Conservation (phyloP, 1,284 basidiomycete genomes). For the Puccinia horiana region DNA sequence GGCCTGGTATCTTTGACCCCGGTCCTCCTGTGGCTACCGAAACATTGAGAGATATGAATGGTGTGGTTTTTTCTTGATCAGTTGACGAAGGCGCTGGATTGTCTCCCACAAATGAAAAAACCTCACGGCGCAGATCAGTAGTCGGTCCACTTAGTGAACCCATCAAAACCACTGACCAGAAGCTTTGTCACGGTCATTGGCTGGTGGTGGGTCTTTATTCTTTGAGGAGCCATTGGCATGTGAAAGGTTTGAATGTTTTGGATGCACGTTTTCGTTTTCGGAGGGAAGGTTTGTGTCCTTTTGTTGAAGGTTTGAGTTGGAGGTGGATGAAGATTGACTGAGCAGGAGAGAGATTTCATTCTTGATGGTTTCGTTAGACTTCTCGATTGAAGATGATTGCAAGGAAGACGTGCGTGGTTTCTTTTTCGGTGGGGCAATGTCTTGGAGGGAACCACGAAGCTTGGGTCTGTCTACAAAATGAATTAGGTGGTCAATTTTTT, state of each 20-base stretch:
- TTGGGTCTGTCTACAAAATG: not conserved
- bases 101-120: not conserved
- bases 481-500: not conserved
- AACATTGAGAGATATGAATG: not conserved
- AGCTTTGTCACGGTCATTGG: not conserved
- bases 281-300: not conserved
- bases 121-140: not conserved
- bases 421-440: not conserved
- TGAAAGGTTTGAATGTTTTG: not conserved
- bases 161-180: not conserved
- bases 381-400: not conserved
- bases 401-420: not conserved
- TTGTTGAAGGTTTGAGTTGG: not conserved
- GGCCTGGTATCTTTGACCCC: not conserved
- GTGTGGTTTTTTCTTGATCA: not conserved
- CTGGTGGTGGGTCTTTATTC: not conserved
- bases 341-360: constrained; percentile 7
- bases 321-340: not conserved
- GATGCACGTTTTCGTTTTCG: not conserved
- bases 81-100: not conserved
- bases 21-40: not conserved
- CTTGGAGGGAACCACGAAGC: not conserved
- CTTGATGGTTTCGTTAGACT: constrained; percentile 10
- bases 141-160: not conserved
- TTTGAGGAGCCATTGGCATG: not conserved